A percentile compares a stretch with the other conserved stretches of the same genome.
phyloP scores from a whole-genome alignment of 2,329 filamentous ascomycete species.

The Didymella exigua region DNA sequence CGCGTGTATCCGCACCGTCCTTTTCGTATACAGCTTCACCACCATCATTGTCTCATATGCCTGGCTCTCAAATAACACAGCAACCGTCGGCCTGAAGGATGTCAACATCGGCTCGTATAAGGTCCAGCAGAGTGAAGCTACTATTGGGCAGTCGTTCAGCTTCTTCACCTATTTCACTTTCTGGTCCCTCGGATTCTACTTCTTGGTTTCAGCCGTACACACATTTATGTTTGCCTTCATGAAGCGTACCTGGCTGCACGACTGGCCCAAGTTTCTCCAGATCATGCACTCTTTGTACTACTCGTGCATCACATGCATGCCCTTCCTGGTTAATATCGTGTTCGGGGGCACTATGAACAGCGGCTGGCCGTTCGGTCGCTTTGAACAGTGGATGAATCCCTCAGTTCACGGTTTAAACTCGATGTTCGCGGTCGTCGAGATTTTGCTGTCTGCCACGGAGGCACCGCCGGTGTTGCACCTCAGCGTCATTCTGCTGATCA shows the following conservation, averaged over 20 bases:
- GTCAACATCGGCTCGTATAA: slow-evolving; percentile 54
- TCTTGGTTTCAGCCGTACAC: slow-evolving; percentile 68
- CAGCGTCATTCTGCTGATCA: slow-evolving; percentile 66
- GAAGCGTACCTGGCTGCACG: slow-evolving; percentile 39
- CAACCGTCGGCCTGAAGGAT: slow-evolving; percentile 30
- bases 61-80: slow-evolving; percentile 52
- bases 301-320: slow-evolving; percentile 46
- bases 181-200: slow-evolving; percentile 82
- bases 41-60: slow-evolving; percentile 70
- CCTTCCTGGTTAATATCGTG: slow-evolving; percentile 49
- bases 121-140: slow-evolving; percentile 64
- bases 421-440: slow-evolving; percentile 72
- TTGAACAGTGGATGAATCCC: slow-evolving; percentile 61
- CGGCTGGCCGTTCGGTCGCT: slow-evolving; percentile 50
- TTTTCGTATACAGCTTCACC: slow-evolving; percentile 68
- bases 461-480: slow-evolving; percentile 68
- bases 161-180: slow-evolving; percentile 82
- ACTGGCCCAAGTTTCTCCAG: slow-evolving; percentile 42
- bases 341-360: slow-evolving; percentile 48
- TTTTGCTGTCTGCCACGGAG: slow-evolving; percentile 68
- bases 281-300: slow-evolving; percentile 46
- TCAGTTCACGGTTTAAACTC: slow-evolving; percentile 77
- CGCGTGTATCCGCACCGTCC: slow-evolving; percentile 58
- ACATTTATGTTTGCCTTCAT: slow-evolving; percentile 64
- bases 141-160: slow-evolving; percentile 67